phyloP scores from a whole-genome alignment of 495 filamentous ascomycete species.

The Trichoderma gamsii region DNA sequence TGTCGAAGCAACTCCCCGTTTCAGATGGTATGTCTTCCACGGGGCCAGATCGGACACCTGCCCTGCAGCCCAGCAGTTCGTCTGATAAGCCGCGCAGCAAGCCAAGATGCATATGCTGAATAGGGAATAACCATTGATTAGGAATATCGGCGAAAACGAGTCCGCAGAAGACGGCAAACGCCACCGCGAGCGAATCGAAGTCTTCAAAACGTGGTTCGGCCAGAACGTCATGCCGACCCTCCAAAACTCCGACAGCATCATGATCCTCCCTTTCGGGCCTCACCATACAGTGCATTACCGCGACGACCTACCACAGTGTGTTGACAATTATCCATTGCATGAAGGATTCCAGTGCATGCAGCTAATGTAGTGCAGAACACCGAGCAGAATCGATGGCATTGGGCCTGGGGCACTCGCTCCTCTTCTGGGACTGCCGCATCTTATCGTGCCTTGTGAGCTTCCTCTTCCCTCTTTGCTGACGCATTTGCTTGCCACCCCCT shows the following conservation, averaged over 20 bases:
- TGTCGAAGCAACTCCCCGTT: constrained; percentile 21
- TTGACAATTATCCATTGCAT: neutral
- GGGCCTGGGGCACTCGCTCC: constrained; percentile 3
- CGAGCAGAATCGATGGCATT: constrained; percentile 9
- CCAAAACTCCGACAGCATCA: constrained; percentile 17
- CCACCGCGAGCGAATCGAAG: constrained; percentile 15
- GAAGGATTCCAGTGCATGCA: neutral
- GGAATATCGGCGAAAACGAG: constrained; percentile 20
- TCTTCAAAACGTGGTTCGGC: constrained; percentile 21
- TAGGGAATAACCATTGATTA: neutral
- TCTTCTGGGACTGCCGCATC: constrained; percentile 14
- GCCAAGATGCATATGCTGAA: neutral
- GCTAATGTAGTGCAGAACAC: constrained; percentile 5
- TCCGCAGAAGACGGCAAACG: constrained; percentile 1
- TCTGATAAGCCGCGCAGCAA: neutral
- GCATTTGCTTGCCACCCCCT: neutral
- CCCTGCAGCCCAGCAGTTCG: no score
- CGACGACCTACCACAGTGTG: constrained; percentile 18
- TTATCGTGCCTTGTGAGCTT: constrained; percentile 15
- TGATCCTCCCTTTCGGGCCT: constrained; percentile 21
- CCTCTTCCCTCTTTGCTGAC: neutral
- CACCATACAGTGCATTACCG: constrained; percentile 14
- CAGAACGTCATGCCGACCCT: constrained; percentile 17
- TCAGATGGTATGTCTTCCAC: constrained; percentile 20
- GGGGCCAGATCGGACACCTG: no score